Base-by-base conservation (phyloP, 768 basidiomycete species). In the Pleurotus giganteus region DNA sequence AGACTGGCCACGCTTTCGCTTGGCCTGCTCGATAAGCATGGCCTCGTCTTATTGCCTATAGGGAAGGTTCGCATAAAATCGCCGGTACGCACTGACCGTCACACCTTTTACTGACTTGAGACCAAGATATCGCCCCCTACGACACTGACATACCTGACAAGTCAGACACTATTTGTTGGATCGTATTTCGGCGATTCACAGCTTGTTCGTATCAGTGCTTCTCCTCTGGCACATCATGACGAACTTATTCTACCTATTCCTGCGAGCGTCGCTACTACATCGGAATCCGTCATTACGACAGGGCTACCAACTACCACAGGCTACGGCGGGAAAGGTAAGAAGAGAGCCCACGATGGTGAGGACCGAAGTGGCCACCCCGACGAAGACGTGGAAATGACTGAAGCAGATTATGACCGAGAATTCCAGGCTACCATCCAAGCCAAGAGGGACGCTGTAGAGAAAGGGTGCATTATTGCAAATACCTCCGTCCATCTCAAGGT, bases 121-220 rank as follows among this genome's bases (percentile, higher is more conserved):
- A 17, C 24, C 11, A 17, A 92, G 90, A 80, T 81, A 27, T 89
- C 92, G 1, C 76, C 91, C 8, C 74, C 91, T 0, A 88, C 77
- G 8, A 79, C 84, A 9, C 63, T 96, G 56, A 83, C 88, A 1
- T 87, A 92, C 61, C 75, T 97, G 11, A 76, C 83, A 4, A 78
- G 82, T 44, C 85, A 90, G 65, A 69, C 80, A 7, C 58, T 94
- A 6, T 96, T 86, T 63, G 73, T 94, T 19, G 90, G 92, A 15
- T 94, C 93, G 4, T 88, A 92, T 60, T 73, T 80, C 13, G 91
- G 91, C 15, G 85, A 94, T 65, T 88, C 91, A 1, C 89, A 93
- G 59, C 69, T 95, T 8, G 61, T 94, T 2, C 76, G 79, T 47
- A 79, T 96, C 53, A 79, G 73, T 9, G 60, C 69, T 31, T 70